These are phyloP conservation scores for Cytospora mali DNA, from an alignment of 2,329 filamentous ascomycete species.

Conservation along the genomic window DNA sequence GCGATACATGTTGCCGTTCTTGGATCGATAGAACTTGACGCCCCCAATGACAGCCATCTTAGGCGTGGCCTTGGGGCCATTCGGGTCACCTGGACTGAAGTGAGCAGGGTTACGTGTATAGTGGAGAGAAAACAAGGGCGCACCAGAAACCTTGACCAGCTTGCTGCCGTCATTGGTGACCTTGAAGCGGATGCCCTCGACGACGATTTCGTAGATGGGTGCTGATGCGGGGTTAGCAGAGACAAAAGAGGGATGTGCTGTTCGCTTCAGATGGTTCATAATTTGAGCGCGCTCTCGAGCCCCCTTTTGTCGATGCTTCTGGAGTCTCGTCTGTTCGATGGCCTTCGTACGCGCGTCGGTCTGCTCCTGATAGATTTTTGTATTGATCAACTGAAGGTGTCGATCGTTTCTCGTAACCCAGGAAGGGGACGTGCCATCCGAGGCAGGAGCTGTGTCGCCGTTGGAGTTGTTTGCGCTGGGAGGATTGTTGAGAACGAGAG, in stretches of 20 bases:
- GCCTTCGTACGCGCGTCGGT: slow-evolving; percentile 68
- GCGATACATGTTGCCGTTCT: slow-evolving; percentile 83
- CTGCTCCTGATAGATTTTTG: slow-evolving; percentile 75
- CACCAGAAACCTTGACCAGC: slow-evolving; percentile 72
- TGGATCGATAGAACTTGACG: slow-evolving; percentile 82
- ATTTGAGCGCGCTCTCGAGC: slow-evolving; percentile 63
- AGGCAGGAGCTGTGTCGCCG: slow-evolving; percentile 35
- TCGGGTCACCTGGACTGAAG: slow-evolving; percentile 55
- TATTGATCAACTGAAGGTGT: slow-evolving; percentile 82
- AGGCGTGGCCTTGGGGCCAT: slow-evolving; percentile 68
- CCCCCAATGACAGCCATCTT: slow-evolving; percentile 74
- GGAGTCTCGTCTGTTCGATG: slow-evolving; percentile 68
- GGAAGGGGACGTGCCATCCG: slow-evolving; percentile 41
- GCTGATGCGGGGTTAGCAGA: slow-evolving; percentile 38
- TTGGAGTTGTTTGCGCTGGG: slow-evolving; percentile 36
- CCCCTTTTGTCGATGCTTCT: slow-evolving; percentile 57
- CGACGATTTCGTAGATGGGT: slow-evolving; percentile 61
- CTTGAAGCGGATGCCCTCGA: slow-evolving; percentile 74
- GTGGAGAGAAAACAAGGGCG: neutral
- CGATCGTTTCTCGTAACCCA: slow-evolving; percentile 77
- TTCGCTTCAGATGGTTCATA: slow-evolving; percentile 47
- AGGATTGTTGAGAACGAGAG: slow-evolving; percentile 64
- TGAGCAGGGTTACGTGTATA: slow-evolving; percentile 33
- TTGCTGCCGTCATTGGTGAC: slow-evolving; percentile 81
- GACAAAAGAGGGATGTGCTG: slow-evolving; percentile 32